Evolutionary conservation across 2,329 filamentous ascomycete species (phyloP).

Genomic region (Colletotrichum nymphaeae): DNA sequence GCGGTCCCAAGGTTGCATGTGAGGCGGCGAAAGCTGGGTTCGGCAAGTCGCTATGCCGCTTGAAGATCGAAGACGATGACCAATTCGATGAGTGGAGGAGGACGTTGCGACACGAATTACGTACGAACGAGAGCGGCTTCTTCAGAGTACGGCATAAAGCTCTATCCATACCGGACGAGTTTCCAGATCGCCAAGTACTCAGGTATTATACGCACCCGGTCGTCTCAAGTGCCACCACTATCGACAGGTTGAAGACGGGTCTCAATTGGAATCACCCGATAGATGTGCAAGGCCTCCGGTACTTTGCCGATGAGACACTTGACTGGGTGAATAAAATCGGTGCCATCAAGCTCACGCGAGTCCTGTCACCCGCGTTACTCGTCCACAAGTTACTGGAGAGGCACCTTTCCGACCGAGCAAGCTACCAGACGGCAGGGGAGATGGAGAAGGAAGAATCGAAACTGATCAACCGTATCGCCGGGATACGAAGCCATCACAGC

Average conservation of each 20-base stretch:
- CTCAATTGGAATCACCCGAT: constrained; percentile 73
- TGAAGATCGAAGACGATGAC: constrained; percentile 68
- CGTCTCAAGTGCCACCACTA: constrained; percentile 72
- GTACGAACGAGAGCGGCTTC: constrained; percentile 83
- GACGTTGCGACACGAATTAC: constrained; percentile 78
- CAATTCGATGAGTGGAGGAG: constrained; percentile 78
- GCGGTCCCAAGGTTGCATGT: constrained; percentile 88
- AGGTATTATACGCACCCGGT: constrained; percentile 90
- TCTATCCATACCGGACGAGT: constrained; percentile 80
- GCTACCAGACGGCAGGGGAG: constrained; percentile 34
- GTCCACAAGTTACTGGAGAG: constrained; percentile 65
- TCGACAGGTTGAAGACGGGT: constrained; percentile 64
- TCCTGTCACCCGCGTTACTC: constrained; percentile 81
- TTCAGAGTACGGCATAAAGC: constrained; percentile 83
- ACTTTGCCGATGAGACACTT: constrained; percentile 83
- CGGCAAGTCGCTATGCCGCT: constrained; percentile 77
- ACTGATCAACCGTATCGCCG: constrained; percentile 75
- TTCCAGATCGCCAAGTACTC: constrained; percentile 83
- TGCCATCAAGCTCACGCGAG: constrained; percentile 85
- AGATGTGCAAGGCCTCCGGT: constrained; percentile 74
- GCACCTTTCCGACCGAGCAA: constrained; percentile 42
- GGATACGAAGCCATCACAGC: constrained; percentile 74
- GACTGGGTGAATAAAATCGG: constrained; percentile 86
- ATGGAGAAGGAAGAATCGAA: constrained; percentile 57
- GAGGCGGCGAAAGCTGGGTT: constrained; percentile 92